These are phyloP conservation scores for Phytophthora megakarya DNA, from an alignment of 352 stramenopile species.

Conservation along the genomic window DNA sequence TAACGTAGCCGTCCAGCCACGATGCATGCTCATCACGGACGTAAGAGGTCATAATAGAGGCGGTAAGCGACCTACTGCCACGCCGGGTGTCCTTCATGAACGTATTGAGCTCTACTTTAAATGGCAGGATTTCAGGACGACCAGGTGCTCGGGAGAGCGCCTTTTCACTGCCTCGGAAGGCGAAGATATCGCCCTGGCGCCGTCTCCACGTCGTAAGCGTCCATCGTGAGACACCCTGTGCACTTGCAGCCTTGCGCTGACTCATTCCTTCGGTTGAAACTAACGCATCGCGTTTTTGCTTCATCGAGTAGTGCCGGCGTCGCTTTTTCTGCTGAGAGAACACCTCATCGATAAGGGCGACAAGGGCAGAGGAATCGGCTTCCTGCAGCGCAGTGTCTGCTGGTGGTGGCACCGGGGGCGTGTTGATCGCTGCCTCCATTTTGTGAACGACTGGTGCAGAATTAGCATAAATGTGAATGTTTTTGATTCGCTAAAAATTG, in stretches of 20 bases:
- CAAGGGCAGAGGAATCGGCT: neutral
- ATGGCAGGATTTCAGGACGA: slow-evolving; percentile 7
- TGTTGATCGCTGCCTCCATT: neutral
- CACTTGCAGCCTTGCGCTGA: neutral
- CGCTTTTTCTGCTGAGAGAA: neutral
- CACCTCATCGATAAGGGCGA: neutral
- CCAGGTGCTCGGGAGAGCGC: neutral
- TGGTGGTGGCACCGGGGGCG: neutral
- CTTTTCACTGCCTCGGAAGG: slow-evolving; percentile 11
- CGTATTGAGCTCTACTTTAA: slow-evolving; percentile 5
- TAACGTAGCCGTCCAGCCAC: slow-evolving; percentile 5
- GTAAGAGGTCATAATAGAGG: neutral
- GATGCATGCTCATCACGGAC: slow-evolving; percentile 1
- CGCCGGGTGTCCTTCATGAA: slow-evolving; percentile 18
- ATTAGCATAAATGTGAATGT: too few species aligned
- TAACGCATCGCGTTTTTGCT: neutral
- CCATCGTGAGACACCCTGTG: slow-evolving; percentile 3
- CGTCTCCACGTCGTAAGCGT: neutral
- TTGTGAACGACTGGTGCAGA: neutral
- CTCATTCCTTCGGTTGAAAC: neutral
- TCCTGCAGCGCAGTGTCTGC: too few species aligned
- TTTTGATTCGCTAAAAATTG: too few species aligned
- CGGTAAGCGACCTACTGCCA: neutral
- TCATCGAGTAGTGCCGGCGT: neutral
- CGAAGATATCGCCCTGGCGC: neutral